Evolutionary conservation across 2,329 filamentous ascomycete genomes (phyloP), one percentile per base, ranked within the genome.

Genomic region (Myriangium duriaei): DNA sequence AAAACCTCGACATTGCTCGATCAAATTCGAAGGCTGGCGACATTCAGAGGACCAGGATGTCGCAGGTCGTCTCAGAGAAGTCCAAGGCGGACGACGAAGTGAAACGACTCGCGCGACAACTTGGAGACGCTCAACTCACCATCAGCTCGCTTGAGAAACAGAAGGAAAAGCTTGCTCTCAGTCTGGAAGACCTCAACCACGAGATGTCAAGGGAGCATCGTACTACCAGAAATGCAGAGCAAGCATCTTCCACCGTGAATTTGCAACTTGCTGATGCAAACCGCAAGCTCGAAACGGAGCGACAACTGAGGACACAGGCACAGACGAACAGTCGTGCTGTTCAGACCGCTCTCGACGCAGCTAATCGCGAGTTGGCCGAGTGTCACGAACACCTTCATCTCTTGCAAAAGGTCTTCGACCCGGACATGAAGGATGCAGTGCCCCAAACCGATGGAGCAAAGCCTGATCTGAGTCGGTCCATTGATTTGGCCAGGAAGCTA

Each of bases 1-100:
- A 96, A 65, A 91, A 92, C 18, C 71, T 98, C 5, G 88, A 98
- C 54, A 92, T 98, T 57, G 88, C 88, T 29, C 76, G 91, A 32
- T 91, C 88, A 1, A 84, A 76, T 43, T 93, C 87, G 4, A 79
- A 80, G 42, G 88, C 82, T 18, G 86, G 74, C 44, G 88, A 96
- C 49, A 82, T 77, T 19, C 83, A 86, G 32, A 78, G 87, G 26
- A 71, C 78, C 2, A 81, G 91, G 47, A 67, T 95, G 33, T 60
- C 74, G 28, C 76, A 79, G 42, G 65, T 95, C 17, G 85, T 88
- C 46, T 74, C 78, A 11, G 88, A 95, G 52, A 96, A 94, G 62
- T 59, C 72, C 1, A 84, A 80, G 50, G 60, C 82, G 0, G 87
- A 95, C 42, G 86, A 94, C 47, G 79, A 88, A 37, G 86, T 81